Evolutionary conservation across 2,329 filamentous ascomycete species (phyloP).

Genomic region (Boeremia exigua): DNA sequence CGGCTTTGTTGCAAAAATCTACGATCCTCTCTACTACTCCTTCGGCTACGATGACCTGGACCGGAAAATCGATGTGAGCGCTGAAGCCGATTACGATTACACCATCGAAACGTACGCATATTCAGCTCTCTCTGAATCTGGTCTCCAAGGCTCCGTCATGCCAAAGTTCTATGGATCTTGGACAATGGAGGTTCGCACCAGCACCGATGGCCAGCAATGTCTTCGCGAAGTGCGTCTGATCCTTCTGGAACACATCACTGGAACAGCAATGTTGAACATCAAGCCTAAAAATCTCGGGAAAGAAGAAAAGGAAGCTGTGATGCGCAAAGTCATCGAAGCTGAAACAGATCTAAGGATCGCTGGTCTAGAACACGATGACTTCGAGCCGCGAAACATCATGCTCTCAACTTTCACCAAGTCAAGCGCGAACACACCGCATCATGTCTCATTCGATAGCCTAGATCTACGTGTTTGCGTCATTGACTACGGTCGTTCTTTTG

Average conservation of each 20-base stretch:
- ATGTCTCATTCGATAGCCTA: too few relatives aligned
- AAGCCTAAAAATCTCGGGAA: background rate
- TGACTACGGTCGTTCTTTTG: too few relatives aligned
- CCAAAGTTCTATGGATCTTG: background rate
- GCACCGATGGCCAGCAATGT: background rate
- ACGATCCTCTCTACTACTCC: background rate
- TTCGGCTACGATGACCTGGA: background rate
- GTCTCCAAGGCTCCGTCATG: background rate
- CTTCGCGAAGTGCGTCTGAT: background rate
- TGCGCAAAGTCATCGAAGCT: background rate
- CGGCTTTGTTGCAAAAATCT: background rate
- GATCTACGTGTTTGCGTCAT: too few relatives aligned
- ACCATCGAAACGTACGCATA: background rate
- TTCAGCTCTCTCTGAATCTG: background rate
- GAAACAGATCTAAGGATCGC: background rate
- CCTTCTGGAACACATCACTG: background rate
- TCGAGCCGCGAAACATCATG: background rate
- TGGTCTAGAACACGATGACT: background rate
- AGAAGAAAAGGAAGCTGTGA: background rate
- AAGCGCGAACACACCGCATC: too few relatives aligned
- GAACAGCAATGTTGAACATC: background rate
- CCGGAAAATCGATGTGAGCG: background rate
- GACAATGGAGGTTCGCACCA: background rate
- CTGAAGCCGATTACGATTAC: background rate
- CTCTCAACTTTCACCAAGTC: too few relatives aligned